These are phyloP conservation scores for Malus hybrid DNA, from an alignment of 331 rosid genomes.

Conservation along the genomic window DNA sequence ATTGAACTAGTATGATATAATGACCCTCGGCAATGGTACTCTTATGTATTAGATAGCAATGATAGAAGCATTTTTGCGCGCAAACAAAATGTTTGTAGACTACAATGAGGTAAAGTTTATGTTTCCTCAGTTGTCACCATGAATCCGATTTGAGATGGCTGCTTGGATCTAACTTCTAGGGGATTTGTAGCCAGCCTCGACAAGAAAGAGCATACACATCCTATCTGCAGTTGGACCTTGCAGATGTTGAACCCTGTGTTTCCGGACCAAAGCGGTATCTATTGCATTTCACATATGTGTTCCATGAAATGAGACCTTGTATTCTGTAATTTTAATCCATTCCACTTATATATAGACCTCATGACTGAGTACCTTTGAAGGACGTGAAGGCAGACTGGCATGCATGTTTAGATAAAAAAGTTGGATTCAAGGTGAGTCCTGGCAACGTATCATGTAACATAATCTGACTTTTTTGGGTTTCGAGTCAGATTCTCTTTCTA, in stretches of 20 bases:
- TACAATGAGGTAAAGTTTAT: constrained; percentile 55
- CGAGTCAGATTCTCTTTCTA: too few species aligned
- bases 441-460: too few species aligned
- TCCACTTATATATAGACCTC: not conserved
- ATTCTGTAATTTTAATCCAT: not conserved
- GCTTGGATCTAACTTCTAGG: not conserved
- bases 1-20: too few species aligned
- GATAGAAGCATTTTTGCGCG: constrained; percentile 87
- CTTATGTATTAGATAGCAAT: constrained; percentile 15
- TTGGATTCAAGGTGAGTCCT: not conserved
- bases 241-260: not conserved
- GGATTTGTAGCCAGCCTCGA: constrained; percentile 18
- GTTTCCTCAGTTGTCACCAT: too few species aligned
- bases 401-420: not conserved
- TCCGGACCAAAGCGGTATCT: not conserved
- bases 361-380: not conserved
- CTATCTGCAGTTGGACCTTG: constrained; percentile 11
- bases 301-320: not conserved
- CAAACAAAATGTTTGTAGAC: constrained; percentile 84
- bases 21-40: too few species aligned
- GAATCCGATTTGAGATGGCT: not conserved
- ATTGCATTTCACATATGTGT: not conserved
- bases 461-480: too few species aligned
- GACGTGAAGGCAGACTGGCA: not conserved
- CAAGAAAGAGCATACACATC: constrained; percentile 15